Evolutionary conservation across 2,329 filamentous ascomycete species (phyloP).

Genomic region (Colletotrichum filicis): DNA sequence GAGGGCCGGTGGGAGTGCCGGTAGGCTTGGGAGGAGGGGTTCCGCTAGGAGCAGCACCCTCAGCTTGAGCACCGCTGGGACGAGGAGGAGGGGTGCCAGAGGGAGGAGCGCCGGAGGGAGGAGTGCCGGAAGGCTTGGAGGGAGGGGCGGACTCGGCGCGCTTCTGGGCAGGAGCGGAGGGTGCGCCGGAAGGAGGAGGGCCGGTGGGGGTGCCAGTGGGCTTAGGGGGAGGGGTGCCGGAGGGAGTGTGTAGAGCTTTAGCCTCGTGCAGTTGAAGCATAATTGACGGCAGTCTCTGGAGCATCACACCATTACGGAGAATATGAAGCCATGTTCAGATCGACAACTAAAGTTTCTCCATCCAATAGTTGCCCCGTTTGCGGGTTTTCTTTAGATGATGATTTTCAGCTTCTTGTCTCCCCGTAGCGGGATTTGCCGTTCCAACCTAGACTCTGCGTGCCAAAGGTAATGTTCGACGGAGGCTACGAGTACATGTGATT

Average conservation of each 20-base stretch:
- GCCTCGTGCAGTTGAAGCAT: slow-evolving; percentile 24
- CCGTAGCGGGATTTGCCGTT: neutral
- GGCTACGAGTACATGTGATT: no score
- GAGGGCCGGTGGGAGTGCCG: neutral
- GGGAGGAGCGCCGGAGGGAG: slow-evolving; percentile 8
- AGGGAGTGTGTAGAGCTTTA: neutral
- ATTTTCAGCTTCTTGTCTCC: neutral
- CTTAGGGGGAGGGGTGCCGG: neutral
- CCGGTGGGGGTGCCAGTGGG: neutral
- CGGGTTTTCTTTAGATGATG: slow-evolving; percentile 14
- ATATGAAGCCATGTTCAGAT: slow-evolving; percentile 7
- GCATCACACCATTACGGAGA: slow-evolving; percentile 6
- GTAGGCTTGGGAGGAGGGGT: slow-evolving; percentile 6
- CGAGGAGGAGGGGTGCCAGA: slow-evolving; percentile 12
- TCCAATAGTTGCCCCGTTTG: slow-evolving; percentile 14
- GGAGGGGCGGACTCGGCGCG: slow-evolving; percentile 2
- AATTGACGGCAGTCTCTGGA: neutral
- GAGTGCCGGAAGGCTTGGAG: neutral
- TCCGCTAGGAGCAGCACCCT: neutral
- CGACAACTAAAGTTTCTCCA: slow-evolving; percentile 16
- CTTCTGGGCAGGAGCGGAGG: neutral
- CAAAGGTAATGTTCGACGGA: neutral
- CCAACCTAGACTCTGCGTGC: neutral
- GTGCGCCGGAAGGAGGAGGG: slow-evolving; percentile 6
- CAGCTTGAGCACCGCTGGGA: neutral